Percentiles rank a stretch among this genome's conserved stretches.
phyloP scores from a whole-genome alignment of 148 eudicot species.

The Amaranthus palmeri region DNA sequence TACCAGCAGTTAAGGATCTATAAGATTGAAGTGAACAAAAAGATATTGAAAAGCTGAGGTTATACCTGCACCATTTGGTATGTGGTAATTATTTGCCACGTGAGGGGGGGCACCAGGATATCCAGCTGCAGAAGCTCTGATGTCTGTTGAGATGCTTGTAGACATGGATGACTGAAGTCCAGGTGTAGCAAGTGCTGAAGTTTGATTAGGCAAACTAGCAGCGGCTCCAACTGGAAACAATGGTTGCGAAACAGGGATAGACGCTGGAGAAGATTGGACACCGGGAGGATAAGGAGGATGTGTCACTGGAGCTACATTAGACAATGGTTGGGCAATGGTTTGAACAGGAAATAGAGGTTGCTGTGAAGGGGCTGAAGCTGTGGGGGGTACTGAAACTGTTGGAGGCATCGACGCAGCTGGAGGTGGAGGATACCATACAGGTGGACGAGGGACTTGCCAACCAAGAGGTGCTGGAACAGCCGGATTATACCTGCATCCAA shows the following conservation, averaged over 20 bases:
- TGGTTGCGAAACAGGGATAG: constrained; percentile 82
- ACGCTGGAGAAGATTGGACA: constrained; percentile 48
- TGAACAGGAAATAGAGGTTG: constrained; percentile 95
- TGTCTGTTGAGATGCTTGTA: constrained; percentile 33
- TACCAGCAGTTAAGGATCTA: not conserved
- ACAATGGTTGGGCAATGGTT: constrained; percentile 43
- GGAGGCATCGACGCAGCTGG: constrained; percentile 61
- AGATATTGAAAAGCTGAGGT: constrained; percentile 3
- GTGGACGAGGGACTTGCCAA: constrained; percentile 86
- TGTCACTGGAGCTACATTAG: constrained; percentile 39
- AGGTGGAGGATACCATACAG: constrained; percentile 70
- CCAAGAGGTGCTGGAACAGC: constrained; percentile 53
- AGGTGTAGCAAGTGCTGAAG: constrained; percentile 42
- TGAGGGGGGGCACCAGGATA: constrained; percentile 32
- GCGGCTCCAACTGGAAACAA: constrained; percentile 83
- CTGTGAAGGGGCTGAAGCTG: constrained; percentile 45
- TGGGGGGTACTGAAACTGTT: constrained; percentile 37
- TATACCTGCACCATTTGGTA: constrained; percentile 56
- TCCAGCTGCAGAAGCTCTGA: constrained; percentile 32
- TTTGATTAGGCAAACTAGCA: constrained; percentile 46
- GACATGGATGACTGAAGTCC: constrained; percentile 40
- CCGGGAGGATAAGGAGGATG: constrained; percentile 73
- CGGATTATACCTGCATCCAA: constrained; percentile 65
- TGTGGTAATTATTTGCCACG: constrained; percentile 42
- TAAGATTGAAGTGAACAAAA: not conserved